Conservation (phyloP, 192 early-diverging fungal genomes). For the Kickxella alabastrina region DNA sequence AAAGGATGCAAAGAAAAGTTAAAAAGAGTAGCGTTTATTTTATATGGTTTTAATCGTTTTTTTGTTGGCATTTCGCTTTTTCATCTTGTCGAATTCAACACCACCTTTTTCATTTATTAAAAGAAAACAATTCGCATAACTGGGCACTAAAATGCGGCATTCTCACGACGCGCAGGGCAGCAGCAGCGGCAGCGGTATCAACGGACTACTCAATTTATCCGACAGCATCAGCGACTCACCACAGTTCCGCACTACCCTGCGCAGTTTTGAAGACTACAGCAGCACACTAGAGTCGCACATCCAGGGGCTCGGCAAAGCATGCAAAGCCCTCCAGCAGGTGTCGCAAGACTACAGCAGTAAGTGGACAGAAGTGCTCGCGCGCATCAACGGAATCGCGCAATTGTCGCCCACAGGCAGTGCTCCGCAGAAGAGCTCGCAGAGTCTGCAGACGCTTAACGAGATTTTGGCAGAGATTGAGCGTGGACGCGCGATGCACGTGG, state of each 20-base stretch:
- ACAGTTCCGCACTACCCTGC: conserved; percentile 29
- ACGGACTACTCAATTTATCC: conserved; percentile 16
- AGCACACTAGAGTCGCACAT: conserved; percentile 28
- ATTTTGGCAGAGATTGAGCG: conserved; percentile 39
- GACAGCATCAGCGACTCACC: conserved; percentile 45
- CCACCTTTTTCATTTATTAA: not conserved
- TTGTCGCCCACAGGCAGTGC: conserved; percentile 21
- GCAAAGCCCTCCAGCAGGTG: conserved; percentile 18
- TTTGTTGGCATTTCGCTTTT: not conserved
- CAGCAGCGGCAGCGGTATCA: not conserved
- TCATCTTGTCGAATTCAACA: not conserved
- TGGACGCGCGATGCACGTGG: conserved; percentile 39
- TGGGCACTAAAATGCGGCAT: too few species aligned
- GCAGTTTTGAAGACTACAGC: conserved; percentile 36
- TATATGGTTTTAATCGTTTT: not conserved
- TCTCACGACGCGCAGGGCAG: too few species aligned
- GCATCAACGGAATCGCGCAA: conserved; percentile 15
- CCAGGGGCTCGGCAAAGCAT: conserved; percentile 30
- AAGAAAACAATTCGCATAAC: too few species aligned
- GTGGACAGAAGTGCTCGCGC: conserved; percentile 12
- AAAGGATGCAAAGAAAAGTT: not conserved
- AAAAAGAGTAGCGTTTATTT: too few species aligned
- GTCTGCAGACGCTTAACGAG: conserved; percentile 14
- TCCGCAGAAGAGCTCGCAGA: conserved; percentile 14
- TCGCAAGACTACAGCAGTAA: conserved; percentile 20